phyloP scores from a whole-genome alignment of 352 stramenopile species.

The Phytophthora pinifolia region DNA sequence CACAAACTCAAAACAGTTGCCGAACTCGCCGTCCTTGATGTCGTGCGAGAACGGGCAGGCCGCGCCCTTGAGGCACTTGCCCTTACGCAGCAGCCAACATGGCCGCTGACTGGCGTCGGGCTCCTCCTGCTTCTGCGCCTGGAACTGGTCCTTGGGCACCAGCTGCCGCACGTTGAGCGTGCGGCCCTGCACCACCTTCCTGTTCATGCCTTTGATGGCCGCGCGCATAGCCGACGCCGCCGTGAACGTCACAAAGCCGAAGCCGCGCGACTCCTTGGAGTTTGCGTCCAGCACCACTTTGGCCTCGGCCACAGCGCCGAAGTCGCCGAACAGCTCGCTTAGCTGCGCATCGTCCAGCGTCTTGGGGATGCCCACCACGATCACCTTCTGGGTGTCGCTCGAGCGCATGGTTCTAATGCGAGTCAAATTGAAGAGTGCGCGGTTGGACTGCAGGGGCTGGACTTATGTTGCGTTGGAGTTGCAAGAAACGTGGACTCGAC shows the following conservation, averaged over 20 bases:
- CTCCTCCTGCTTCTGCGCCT: slow-evolving; percentile 43
- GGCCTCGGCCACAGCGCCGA: slow-evolving; percentile 68
- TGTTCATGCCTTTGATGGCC: slow-evolving; percentile 77
- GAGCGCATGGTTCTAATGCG: slow-evolving; percentile 43
- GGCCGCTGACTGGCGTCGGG: slow-evolving; percentile 45
- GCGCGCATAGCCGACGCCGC: slow-evolving; percentile 63
- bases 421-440: too few relatives aligned
- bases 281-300: slow-evolving; percentile 70
- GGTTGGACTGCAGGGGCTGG: too few relatives aligned
- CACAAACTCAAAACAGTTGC: slow-evolving; percentile 81
- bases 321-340: slow-evolving; percentile 70
- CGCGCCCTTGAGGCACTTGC: slow-evolving; percentile 73
- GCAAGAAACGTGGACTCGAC: too few relatives aligned
- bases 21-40: slow-evolving; percentile 67
- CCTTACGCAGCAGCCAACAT: slow-evolving; percentile 78
- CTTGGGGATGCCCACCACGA: slow-evolving; percentile 81
- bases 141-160: slow-evolving; percentile 71
- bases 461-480: too few relatives aligned
- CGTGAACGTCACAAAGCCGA: slow-evolving; percentile 86
- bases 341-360: slow-evolving; percentile 67
- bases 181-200: slow-evolving; percentile 67
- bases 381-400: slow-evolving; percentile 86
- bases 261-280: slow-evolving; percentile 66
- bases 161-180: slow-evolving; percentile 77
- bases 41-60: slow-evolving; percentile 77